phyloP scores from a whole-genome alignment of 345 rosid species.

The Camelina laxa region DNA sequence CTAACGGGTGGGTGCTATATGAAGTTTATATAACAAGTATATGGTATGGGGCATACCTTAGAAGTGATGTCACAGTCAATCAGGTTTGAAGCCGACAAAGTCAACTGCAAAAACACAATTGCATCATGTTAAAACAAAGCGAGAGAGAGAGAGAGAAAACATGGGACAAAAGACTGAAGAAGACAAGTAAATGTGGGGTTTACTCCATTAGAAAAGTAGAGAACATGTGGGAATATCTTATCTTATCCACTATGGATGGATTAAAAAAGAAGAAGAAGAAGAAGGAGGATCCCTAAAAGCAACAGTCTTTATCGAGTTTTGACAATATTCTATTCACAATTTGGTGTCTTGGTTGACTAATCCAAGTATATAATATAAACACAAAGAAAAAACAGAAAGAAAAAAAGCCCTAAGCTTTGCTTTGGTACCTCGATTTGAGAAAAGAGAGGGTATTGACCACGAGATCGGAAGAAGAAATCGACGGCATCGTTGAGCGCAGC shows the following conservation, averaged over 20 bases:
- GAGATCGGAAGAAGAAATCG: constrained; percentile 65
- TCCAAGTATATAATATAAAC: neutral
- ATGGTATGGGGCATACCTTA: constrained; percentile 53
- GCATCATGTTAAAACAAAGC: constrained; percentile 4
- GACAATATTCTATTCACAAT: constrained; percentile 12
- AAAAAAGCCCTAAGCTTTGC: neutral
- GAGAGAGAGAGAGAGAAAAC: neutral
- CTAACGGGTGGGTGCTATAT: neutral
- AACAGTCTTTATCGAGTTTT: neutral
- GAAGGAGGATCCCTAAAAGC: neutral
- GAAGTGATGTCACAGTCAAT: constrained; percentile 75
- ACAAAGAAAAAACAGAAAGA: neutral
- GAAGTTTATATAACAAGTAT: neutral
- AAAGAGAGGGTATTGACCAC: constrained; percentile 57
- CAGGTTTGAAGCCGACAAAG: constrained; percentile 73
- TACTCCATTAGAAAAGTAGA: constrained; percentile 30
- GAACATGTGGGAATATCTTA: constrained; percentile 19
- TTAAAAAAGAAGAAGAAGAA: neutral
- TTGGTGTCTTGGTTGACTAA: constrained; percentile 1
- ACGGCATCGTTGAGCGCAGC: constrained; percentile 67
- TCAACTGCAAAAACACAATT: constrained; percentile 55
- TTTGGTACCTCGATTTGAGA: constrained; percentile 71
- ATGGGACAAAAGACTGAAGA: constrained; percentile 31
- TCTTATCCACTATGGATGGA: constrained; percentile 8
- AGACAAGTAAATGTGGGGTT: constrained; percentile 23